phyloP scores from a whole-genome alignment of 768 basidiomycete genomes.

The Naganishia vishniacii region DNA sequence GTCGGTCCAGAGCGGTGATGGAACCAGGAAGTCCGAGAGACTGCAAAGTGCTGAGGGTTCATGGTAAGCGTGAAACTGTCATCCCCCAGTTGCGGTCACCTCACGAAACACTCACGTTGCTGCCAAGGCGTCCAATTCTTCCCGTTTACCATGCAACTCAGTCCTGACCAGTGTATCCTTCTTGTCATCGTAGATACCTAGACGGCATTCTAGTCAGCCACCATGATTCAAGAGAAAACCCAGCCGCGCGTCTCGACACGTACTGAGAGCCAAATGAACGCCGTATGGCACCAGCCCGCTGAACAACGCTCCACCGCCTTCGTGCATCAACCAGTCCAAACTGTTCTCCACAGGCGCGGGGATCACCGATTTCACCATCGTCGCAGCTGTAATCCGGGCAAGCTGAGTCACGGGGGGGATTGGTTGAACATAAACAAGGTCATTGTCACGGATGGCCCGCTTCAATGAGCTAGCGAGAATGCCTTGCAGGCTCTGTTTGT shows the following conservation, averaged over 20 bases:
- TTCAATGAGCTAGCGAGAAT: constrained; percentile 62
- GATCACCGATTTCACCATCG: constrained; percentile 61
- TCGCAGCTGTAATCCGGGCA: constrained; percentile 59
- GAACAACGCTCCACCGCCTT: constrained; percentile 59
- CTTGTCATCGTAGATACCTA: constrained; percentile 71
- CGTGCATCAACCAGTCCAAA: constrained; percentile 46
- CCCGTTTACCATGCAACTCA: constrained; percentile 59
- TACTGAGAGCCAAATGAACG: constrained; percentile 80
- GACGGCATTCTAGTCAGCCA: neutral
- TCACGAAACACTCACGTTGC: constrained; percentile 57
- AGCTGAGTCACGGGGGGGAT: constrained; percentile 69
- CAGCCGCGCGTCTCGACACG: no score
- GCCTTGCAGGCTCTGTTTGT: constrained; percentile 65
- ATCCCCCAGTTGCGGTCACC: no score
- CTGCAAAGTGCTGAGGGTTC: constrained; percentile 57
- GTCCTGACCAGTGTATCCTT: constrained; percentile 67
- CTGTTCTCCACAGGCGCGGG: constrained; percentile 50
- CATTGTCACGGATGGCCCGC: constrained; percentile 83
- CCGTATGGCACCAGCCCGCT: constrained; percentile 75
- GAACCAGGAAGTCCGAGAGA: constrained; percentile 74
- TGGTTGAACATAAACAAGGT: constrained; percentile 87
- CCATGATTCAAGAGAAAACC: no score
- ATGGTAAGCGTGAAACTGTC: no score
- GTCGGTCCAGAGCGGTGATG: constrained; percentile 78
- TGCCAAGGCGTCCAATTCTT: constrained; percentile 59